Evolutionary conservation across 2,329 filamentous ascomycete species (phyloP).

Genomic region (Calonectria pteridis): DNA sequence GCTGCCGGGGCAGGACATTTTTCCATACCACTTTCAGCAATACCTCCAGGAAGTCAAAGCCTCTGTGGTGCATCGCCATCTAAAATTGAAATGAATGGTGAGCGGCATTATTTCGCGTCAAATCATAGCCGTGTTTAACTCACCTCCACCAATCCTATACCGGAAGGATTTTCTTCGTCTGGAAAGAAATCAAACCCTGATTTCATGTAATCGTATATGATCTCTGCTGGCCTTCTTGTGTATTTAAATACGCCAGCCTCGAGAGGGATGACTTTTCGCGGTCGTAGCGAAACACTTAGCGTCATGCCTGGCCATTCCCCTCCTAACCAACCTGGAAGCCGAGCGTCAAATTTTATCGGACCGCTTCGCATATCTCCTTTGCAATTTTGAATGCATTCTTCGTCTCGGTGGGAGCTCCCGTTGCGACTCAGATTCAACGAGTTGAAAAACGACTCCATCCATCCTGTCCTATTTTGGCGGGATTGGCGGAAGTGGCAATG

Average conservation of each 20-base stretch:
- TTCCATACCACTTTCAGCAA: slow-evolving; percentile 2
- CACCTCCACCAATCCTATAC: not conserved
- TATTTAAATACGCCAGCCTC: not conserved
- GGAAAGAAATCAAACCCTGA: not conserved
- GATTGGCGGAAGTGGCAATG: not conserved
- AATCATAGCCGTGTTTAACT: not conserved
- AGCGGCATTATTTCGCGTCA: no score
- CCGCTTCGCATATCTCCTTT: not conserved
- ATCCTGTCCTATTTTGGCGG: not conserved
- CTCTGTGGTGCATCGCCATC: not conserved
- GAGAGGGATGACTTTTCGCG: not conserved
- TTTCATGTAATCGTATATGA: not conserved
- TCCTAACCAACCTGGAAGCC: not conserved
- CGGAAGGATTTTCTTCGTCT: not conserved
- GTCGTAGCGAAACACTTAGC: not conserved
- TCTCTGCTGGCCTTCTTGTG: not conserved
- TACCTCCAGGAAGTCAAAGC: not conserved
- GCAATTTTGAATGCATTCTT: not conserved
- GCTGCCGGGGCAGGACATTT: not conserved
- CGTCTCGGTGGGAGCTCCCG: accelerated
- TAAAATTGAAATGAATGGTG: not conserved
- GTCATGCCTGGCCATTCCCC: not conserved
- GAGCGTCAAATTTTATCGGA: not conserved
- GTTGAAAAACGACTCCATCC: not conserved
- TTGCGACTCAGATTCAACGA: not conserved